Evolutionary conservation across 179 eudicot species (phyloP), one percentile per base, ranked within the genome.

Genomic region (Vitellaria paradoxa): DNA sequence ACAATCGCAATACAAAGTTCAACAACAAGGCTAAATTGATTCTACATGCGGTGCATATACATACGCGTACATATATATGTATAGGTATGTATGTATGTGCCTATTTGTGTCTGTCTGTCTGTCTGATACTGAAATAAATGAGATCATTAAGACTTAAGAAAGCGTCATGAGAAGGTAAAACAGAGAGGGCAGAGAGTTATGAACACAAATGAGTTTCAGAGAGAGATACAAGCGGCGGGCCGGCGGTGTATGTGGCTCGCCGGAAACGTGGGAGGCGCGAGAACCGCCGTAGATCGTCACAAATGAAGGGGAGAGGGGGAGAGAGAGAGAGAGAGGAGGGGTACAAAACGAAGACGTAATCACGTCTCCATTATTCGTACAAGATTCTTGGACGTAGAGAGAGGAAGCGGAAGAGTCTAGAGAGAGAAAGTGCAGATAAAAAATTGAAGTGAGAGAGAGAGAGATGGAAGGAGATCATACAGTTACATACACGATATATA

Each of bases 331-430:
- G 37, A 30, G 37, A 30, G 37, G 37, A 30, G 37, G 37, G 37
- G 37, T 30, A 26, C 75, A 55, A 53, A 53, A 46, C 45, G 62
- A 71, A 53, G 75, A 56, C 17, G 65, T 52, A 37, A 56, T 47
- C 77, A 62, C 77, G 68, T 62, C 55, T 45, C 17, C 67, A 60
- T 59, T 73, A 73, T 9, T 59, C 3, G 68, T 15, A 24, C 68
- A 11, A 47, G 77, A 74, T 60, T 74, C 67, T 60, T 21, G 68
- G 9, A 60, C 67, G 42, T 30, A 49, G 66, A 26, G 37, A 52
- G 45, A 70, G 59, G 50, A 59, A 49, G 74, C 3, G 17, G 52
- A 7, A 37, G 62, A 24, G 65, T 30, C 37, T 30, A 52, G 74
- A 71, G 74, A 70, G 74, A 70, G 23, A 55, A 49, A 45, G 75